Evolutionary conservation across 495 filamentous ascomycete species (phyloP).

Genomic region (Aspergillus leporis): DNA sequence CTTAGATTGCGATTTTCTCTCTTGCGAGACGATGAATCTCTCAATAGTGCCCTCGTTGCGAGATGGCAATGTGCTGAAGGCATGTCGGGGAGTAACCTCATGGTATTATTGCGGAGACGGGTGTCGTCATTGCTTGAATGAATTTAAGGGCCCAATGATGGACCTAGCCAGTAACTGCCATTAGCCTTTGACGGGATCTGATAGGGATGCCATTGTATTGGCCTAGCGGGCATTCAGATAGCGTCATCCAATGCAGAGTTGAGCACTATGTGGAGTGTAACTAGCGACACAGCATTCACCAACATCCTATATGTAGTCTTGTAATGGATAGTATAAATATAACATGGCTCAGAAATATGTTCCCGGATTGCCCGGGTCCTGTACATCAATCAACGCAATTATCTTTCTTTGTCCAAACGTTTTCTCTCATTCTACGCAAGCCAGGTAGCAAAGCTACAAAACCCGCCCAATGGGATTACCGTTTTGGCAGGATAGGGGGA

Average conservation of each 20-base stretch:
- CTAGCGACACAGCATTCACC: background rate
- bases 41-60: too few species aligned
- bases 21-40: too few species aligned
- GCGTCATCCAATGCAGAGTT: background rate
- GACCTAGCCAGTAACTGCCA: background rate
- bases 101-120: slow-evolving; percentile 3
- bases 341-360: background rate
- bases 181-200: background rate
- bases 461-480: background rate
- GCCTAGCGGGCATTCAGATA: background rate
- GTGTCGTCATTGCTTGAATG: background rate
- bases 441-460: background rate
- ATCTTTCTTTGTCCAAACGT: background rate
- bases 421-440: background rate
- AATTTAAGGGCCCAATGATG: background rate
- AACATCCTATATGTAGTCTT: background rate
- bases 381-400: background rate
- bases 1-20: too few species aligned
- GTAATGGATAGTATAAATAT: background rate
- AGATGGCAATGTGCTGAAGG: too few species aligned
- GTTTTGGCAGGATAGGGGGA: background rate
- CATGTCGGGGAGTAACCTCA: background rate
- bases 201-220: background rate
- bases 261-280: background rate
- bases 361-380: background rate